These are phyloP conservation scores for Mortierella sp. DNA, from an alignment of 371 early-diverging fungal species.

Conservation along the genomic window DNA sequence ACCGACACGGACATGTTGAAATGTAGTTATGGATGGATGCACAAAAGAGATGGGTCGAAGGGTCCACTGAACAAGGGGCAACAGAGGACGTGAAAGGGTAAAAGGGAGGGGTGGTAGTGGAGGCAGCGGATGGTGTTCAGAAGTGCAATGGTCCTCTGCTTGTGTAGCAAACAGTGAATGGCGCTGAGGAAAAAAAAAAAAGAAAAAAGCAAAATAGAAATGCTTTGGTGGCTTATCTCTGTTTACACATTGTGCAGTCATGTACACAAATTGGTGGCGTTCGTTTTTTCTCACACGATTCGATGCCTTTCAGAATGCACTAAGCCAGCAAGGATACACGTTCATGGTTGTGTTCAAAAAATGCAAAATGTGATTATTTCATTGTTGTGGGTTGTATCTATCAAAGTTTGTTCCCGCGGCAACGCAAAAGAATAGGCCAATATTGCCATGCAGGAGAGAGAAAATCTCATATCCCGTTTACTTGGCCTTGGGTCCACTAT, in stretches of 20 bases:
- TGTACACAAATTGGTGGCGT: not conserved
- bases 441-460: not conserved
- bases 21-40: not conserved
- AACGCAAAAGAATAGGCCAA: no score
- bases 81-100: not conserved
- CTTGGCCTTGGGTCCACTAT: slow-evolving; percentile 36
- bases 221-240: slow-evolving; percentile 2
- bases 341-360: not conserved
- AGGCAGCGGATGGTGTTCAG: no score
- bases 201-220: slow-evolving; percentile 1
- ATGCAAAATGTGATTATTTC: slow-evolving; percentile 12
- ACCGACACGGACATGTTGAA: slow-evolving; percentile 66
- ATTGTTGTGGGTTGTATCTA: slow-evolving; percentile 4
- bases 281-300: not conserved
- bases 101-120: not conserved
- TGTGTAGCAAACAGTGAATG: not conserved
- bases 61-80: slow-evolving; percentile 6
- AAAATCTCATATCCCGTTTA: not conserved
- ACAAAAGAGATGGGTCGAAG: not conserved
- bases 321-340: not conserved
- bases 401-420: not conserved
- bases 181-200: not conserved
- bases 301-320: not conserved
- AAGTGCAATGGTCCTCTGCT: slow-evolving; percentile 5
- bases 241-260: slow-evolving; percentile 7